Evolutionary conservation across 352 stramenopile species (phyloP), one percentile per base, ranked within the genome.

Genomic region (Plasmopara viticola): DNA sequence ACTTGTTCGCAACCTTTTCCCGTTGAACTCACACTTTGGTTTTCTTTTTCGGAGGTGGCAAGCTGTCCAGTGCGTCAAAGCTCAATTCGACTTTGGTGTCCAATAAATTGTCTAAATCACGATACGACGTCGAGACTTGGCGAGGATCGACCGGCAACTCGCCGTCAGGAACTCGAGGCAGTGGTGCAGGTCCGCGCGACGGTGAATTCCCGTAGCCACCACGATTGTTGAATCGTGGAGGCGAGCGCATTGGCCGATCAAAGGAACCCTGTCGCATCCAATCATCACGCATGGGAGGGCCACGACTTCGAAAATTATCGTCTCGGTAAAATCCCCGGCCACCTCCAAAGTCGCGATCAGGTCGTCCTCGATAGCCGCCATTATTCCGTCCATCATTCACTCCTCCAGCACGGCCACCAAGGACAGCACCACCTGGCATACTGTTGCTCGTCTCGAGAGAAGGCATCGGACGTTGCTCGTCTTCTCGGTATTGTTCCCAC

Each of bases 31-130:
- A 90, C 44, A 86, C 64, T 44, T 92, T 92, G 13, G 75, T 76
- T 72, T 89, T 87, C 70, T 93, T 93, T 68, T 93, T 93, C 14
- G 82, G 82, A 39, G 82, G 82, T 35, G 80, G 82, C 43, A 93
- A 66, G 34, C 69, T 89, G 40, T 87, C 76, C 17, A 93, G 64
- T 28, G 78, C 80, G 41, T 92, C 77, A 57, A 93, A 93, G 50
- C 74, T 88, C 53, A 93, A 55, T 53, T 93, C 80, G 44, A 93
- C 82, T 60, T 90, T 88, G 6, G 79, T 84, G 48, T 90, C 77
- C 51, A 89, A 72, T 25, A 93, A 52, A 39, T 89, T 87, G 67
- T 93, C 82, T 53, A 93, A 57, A 48, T 93, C 82, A 38, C 86
- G 80, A 53, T 93, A 93, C 42, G 78, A 93, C 38, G 80, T 88